Evolutionary conservation across 805 yeast genomes (phyloP), one percentile per base, ranked within the genome.

Genomic region (Metschnikowia drakensbergensis): DNA sequence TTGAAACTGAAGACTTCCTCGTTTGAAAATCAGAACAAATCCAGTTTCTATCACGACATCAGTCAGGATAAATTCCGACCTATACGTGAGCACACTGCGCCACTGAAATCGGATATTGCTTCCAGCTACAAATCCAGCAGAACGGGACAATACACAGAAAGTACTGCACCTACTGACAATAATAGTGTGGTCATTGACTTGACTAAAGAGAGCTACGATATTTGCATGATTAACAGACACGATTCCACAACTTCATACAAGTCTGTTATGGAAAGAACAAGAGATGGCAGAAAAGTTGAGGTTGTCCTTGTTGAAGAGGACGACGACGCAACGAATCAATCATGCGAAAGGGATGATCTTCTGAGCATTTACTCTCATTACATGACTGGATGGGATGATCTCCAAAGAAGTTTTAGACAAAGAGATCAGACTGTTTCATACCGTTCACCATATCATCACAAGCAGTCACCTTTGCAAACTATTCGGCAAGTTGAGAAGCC

Each of bases 241-340:
- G 61, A 69, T 47, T 67, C 76, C 4, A 58, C 64, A 0, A 59
- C 54, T 5, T 69, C 76, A 1, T 73, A 72, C 52, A 63, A 53
- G 49, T 72, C 76, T 1, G 68, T 69, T 1, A 72, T 70, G 1
- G 76, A 73, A 43, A 66, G 58, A 44, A 61, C 64, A 4, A 64
- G 57, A 25, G 66, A 65, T 25, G 77, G 77, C 3, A 67, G 63
- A 48, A 64, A 65, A 10, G 69, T 72, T 0, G 77, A 73, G 47
- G 75, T 73, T 5, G 76, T 73, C 1, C 54, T 72, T 36, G 76
- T 73, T 4, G 76, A 72, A 8, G 72, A 67, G 26, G 72, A 68
- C 5, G 70, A 63, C 7, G 63, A 57, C 22, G 61, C 58, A 6
- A 54, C 51, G 7, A 62, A 58, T 28, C 48, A 11, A 2, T 13